Evolutionary conservation across 768 basidiomycete genomes (phyloP).

Genomic region (Rubroboletus satanas): DNA sequence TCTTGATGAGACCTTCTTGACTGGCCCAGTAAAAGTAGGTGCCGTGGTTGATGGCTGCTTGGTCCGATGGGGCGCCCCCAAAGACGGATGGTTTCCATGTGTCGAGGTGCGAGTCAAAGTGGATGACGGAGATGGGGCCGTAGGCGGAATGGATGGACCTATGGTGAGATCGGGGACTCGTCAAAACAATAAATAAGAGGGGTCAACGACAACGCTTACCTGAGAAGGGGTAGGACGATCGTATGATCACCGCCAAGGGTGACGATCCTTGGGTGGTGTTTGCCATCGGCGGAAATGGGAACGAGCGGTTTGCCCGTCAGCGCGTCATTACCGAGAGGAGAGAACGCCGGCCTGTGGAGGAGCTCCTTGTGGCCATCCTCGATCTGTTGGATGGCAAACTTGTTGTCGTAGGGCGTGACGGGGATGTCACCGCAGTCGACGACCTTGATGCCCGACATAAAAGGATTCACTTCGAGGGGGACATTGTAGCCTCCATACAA

Average conservation of each 20-base stretch:
- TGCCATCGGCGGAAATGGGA: constrained; percentile 65
- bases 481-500: constrained; percentile 79
- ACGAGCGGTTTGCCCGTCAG: constrained; percentile 52
- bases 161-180: not conserved
- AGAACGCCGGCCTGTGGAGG: constrained; percentile 59
- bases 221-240: constrained; percentile 60
- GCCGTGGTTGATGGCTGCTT: constrained; percentile 79
- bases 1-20: constrained; percentile 74
- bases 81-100: constrained; percentile 76
- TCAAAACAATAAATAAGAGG: not conserved
- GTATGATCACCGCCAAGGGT: constrained; percentile 89
- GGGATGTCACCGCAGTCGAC: constrained; percentile 80
- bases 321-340: constrained; percentile 60
- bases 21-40: constrained; percentile 91
- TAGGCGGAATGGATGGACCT: constrained; percentile 75
- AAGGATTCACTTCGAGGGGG: constrained; percentile 69
- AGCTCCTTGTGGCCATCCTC: constrained; percentile 68
- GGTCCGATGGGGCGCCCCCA: constrained; percentile 67
- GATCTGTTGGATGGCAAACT: constrained; percentile 68
- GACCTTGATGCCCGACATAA: constrained; percentile 59
- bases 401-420: constrained; percentile 76
- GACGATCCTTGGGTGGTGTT: constrained; percentile 72
- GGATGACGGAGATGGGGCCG: constrained; percentile 77
- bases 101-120: constrained; percentile 84
- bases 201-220: constrained; percentile 9